phyloP scores from a whole-genome alignment of 2,329 filamentous ascomycete genomes.

The Ophiostoma perfectum region DNA sequence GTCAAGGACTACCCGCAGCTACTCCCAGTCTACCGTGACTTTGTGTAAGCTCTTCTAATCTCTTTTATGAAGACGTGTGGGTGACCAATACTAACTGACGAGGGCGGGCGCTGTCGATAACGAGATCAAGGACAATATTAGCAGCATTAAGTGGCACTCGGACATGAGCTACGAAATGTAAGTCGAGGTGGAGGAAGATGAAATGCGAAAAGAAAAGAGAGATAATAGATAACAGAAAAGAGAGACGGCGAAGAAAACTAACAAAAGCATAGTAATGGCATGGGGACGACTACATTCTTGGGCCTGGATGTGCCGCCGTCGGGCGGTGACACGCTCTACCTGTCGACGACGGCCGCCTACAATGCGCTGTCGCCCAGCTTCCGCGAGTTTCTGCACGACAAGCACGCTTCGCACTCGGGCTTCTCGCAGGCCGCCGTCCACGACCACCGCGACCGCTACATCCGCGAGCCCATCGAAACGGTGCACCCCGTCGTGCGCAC shows the following conservation, averaged over 20 bases:
- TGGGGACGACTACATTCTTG: constrained; percentile 28
- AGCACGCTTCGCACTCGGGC: constrained; percentile 27
- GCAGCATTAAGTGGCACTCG: constrained; percentile 30
- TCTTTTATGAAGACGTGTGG: not conserved
- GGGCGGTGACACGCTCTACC: constrained; percentile 27
- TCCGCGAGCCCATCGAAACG: constrained; percentile 41
- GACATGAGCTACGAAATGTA: constrained; percentile 29
- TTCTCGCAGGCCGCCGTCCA: constrained; percentile 34
- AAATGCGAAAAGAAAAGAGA: no score
- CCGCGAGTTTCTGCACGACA: constrained; percentile 25
- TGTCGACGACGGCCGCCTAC: constrained; percentile 27
- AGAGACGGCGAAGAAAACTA: not conserved
- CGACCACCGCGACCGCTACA: constrained; percentile 23
- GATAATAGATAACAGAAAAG: no score
- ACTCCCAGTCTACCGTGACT: constrained; percentile 36
- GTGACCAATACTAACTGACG: not conserved
- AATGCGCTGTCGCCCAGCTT: constrained; percentile 27
- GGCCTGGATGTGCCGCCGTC: constrained; percentile 26
- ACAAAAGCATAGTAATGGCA: not conserved
- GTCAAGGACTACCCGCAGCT: constrained; percentile 40
- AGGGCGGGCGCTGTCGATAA: constrained; percentile 27
- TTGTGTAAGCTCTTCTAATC: constrained; percentile 2
- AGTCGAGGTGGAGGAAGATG: constrained; percentile 15
- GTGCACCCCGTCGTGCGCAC: constrained; percentile 43
- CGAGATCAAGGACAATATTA: constrained; percentile 29